phyloP scores from a whole-genome alignment of 768 basidiomycete genomes.

The Ramaria rubella region DNA sequence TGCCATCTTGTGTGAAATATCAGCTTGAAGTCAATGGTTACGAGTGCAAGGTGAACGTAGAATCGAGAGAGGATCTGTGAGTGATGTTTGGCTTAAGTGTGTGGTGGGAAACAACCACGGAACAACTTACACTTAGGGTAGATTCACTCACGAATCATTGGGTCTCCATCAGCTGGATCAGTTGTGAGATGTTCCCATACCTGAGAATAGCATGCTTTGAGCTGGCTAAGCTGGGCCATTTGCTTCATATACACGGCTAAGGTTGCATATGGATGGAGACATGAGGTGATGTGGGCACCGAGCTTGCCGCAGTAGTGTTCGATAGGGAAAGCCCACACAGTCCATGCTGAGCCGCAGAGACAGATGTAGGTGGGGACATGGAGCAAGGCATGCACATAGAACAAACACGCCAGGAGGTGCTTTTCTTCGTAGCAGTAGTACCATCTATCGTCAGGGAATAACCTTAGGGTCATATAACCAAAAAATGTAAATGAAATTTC shows the following conservation, averaged over 20 bases:
- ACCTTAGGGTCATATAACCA: too few species aligned
- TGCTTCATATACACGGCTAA: neutral
- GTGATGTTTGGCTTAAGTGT: neutral
- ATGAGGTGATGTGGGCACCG: neutral
- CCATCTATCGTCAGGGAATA: neutral
- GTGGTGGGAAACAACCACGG: neutral
- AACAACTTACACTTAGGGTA: neutral
- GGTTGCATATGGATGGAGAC: neutral
- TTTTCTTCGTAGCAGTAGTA: neutral
- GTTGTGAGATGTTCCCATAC: too few species aligned
- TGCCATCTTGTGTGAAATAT: neutral
- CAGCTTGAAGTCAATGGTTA: neutral
- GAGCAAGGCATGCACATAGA: neutral
- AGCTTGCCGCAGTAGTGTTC: conserved; percentile 17
- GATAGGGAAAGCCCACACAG: conserved; percentile 26
- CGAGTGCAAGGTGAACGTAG: neutral
- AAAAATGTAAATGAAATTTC: too few species aligned
- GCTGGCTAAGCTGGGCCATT: conserved; percentile 21
- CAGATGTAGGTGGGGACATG: neutral
- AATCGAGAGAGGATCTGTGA: neutral
- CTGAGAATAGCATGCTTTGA: conserved; percentile 24
- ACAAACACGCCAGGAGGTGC: neutral
- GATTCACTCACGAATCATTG: neutral
- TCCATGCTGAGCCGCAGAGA: neutral
- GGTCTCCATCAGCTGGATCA: neutral